A percentile compares a stretch with the other conserved stretches of the same genome.
Evolutionary conservation across 1,284 basidiomycete genomes (phyloP).

Genomic region (Coniferiporia weirii): DNA sequence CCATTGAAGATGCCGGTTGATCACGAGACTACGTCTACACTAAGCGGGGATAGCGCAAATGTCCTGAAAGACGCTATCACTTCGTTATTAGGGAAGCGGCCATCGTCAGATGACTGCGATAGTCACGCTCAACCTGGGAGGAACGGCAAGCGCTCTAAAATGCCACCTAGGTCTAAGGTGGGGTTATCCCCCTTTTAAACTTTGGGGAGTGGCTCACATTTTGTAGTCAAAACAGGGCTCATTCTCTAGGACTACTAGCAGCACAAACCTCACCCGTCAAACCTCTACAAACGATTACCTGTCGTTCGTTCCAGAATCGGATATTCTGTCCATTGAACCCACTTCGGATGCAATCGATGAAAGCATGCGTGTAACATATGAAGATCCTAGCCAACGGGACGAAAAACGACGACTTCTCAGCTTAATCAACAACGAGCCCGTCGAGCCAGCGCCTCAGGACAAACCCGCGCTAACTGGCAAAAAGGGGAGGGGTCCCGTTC

Average conservation of each 20-base stretch:
- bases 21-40: conserved; percentile 20
- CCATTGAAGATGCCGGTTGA: conserved; percentile 23
- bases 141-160: conserved; percentile 39
- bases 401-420: conserved; percentile 48
- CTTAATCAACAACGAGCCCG: conserved; percentile 24
- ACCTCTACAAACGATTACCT: not conserved
- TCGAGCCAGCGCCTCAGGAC: conserved; percentile 12
- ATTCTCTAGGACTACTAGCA: conserved; percentile 7
- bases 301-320: conserved; percentile 1
- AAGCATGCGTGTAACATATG: conserved; percentile 55
- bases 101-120: conserved; percentile 37
- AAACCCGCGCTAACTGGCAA: not conserved
- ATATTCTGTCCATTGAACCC: conserved; percentile 21
- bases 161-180: conserved; percentile 41
- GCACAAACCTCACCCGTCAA: not conserved
- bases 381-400: conserved; percentile 56
- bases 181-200: conserved; percentile 9
- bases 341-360: conserved; percentile 30
- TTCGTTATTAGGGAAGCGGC: conserved; percentile 61
- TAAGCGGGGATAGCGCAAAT: conserved; percentile 39
- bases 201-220: not conserved
- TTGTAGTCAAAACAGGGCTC: conserved; percentile 9
- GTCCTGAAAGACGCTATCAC: conserved; percentile 60
- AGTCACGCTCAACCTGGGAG: conserved; percentile 18
- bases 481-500: conserved; percentile 17